Evolutionary conservation across 1,139 yeast genomes (phyloP).

Genomic region (Debaryomyces singareniensis): DNA sequence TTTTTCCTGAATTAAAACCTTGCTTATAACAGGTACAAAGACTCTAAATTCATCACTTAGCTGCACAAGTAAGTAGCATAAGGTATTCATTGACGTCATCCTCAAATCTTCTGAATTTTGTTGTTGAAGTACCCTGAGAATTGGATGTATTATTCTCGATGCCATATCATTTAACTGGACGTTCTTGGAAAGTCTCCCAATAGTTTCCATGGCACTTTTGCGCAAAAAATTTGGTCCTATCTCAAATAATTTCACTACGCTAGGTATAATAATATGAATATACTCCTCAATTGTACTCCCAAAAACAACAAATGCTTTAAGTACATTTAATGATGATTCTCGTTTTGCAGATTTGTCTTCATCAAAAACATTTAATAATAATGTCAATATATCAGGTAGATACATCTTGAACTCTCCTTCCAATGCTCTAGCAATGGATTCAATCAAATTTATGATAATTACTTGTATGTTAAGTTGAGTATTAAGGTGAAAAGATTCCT

Average conservation of each 20-base stretch:
- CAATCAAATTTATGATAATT: slow-evolving; percentile 74
- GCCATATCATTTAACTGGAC: slow-evolving; percentile 84
- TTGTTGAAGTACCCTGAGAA: slow-evolving; percentile 61
- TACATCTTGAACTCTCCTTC: slow-evolving; percentile 90
- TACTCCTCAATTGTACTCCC: slow-evolving; percentile 88
- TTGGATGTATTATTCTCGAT: slow-evolving; percentile 82
- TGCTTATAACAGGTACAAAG: slow-evolving; percentile 80
- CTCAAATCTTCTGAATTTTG: slow-evolving; percentile 61
- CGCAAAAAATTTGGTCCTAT: slow-evolving; percentile 54
- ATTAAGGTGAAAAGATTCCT: slow-evolving; percentile 57
- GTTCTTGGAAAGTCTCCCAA: slow-evolving; percentile 73
- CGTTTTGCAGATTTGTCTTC: slow-evolving; percentile 63
- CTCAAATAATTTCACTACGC: slow-evolving; percentile 76
- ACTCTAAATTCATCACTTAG: slow-evolving; percentile 82
- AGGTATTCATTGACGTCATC: slow-evolving; percentile 65
- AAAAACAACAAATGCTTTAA: slow-evolving; percentile 82
- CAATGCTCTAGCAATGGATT: slow-evolving; percentile 76
- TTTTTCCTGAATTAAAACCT: slow-evolving; percentile 56
- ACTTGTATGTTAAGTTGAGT: slow-evolving; percentile 62
- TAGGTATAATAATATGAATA: slow-evolving; percentile 79
- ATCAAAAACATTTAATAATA: slow-evolving; percentile 71
- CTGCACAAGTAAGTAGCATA: slow-evolving; percentile 73
- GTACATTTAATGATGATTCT: slow-evolving; percentile 66
- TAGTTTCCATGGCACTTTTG: slow-evolving; percentile 73
- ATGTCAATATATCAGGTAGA: slow-evolving; percentile 70